Evolutionary conservation across 306 rosid species (phyloP).

Genomic region (Dryas alaskensis): DNA sequence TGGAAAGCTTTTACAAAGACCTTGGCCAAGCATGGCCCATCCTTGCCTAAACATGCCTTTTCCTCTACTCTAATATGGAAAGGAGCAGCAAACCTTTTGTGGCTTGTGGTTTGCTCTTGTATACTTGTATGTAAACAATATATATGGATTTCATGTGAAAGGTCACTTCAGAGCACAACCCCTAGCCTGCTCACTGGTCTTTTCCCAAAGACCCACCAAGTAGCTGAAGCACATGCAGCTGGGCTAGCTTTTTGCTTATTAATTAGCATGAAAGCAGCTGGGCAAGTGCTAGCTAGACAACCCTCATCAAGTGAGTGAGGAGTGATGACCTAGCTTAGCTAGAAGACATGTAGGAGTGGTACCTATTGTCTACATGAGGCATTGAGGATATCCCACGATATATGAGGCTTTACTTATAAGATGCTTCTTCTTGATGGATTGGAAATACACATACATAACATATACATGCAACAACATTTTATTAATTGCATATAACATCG

Average conservation of each 20-base stretch:
- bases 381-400: neutral
- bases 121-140: too few relatives aligned
- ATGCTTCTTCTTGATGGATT: too few relatives aligned
- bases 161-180: constrained; percentile 4
- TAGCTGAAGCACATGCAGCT: neutral
- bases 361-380: neutral
- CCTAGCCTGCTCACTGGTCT: neutral
- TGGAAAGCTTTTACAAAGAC: too few relatives aligned
- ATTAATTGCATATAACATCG: too few relatives aligned
- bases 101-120: neutral
- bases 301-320: too few relatives aligned
- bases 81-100: neutral
- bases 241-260: neutral
- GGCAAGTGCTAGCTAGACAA: neutral
- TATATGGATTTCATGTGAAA: neutral
- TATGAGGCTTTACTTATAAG: too few relatives aligned
- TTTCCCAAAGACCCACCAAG: neutral
- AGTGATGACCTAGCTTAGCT: neutral
- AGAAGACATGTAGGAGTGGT: neutral
- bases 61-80: neutral
- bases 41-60: neutral
- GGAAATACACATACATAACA: too few relatives aligned
- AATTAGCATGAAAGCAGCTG: neutral
- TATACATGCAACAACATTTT: too few relatives aligned
- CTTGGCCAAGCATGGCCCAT: neutral